A percentile compares a stretch with the other conserved stretches of the same genome.
These are phyloP conservation scores for Apiospora koreana DNA, from an alignment of 2,329 filamentous ascomycete genomes.

Conservation along the genomic window DNA sequence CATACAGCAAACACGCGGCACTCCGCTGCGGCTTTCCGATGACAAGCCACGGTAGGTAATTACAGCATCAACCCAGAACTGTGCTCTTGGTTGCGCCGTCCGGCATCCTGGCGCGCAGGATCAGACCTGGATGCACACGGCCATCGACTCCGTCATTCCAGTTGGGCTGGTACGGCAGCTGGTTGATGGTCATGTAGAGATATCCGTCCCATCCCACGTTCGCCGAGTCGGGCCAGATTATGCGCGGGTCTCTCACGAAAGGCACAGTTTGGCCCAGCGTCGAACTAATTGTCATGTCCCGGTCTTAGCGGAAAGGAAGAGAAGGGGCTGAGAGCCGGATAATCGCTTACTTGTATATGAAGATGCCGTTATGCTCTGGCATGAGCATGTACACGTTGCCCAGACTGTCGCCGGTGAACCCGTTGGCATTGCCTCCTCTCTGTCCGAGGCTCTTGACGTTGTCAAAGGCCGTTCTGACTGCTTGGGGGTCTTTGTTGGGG, in stretches of 20 bases:
- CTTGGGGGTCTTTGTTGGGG: conserved; percentile 31
- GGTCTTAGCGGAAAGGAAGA: neutral
- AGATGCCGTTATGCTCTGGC: conserved; percentile 46
- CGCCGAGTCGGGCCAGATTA: conserved; percentile 44
- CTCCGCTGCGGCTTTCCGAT: neutral
- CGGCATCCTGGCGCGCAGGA: conserved; percentile 43
- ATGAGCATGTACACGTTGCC: conserved; percentile 48
- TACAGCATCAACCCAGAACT: conserved; percentile 13
- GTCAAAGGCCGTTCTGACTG: conserved; percentile 41
- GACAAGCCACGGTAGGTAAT: neutral
- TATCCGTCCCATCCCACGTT: conserved; percentile 44
- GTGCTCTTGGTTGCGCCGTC: conserved; percentile 40
- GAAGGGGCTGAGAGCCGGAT: neutral
- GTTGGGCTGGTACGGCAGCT: conserved; percentile 46
- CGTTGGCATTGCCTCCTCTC: conserved; percentile 45
- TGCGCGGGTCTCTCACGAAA: conserved; percentile 43
- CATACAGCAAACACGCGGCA: neutral
- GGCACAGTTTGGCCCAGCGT: conserved; percentile 35
- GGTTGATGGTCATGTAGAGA: conserved; percentile 51
- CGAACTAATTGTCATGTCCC: conserved; percentile 20
- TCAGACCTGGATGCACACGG: conserved; percentile 43
- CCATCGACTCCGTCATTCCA: conserved; percentile 48
- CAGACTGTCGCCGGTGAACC: conserved; percentile 44
- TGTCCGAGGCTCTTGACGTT: conserved; percentile 47
- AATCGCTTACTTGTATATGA: conserved; percentile 38